A percentile compares a stretch with the other conserved stretches of the same genome.
Conservation (phyloP, 257 asterid genomes). For the Ballota nigra region DNA sequence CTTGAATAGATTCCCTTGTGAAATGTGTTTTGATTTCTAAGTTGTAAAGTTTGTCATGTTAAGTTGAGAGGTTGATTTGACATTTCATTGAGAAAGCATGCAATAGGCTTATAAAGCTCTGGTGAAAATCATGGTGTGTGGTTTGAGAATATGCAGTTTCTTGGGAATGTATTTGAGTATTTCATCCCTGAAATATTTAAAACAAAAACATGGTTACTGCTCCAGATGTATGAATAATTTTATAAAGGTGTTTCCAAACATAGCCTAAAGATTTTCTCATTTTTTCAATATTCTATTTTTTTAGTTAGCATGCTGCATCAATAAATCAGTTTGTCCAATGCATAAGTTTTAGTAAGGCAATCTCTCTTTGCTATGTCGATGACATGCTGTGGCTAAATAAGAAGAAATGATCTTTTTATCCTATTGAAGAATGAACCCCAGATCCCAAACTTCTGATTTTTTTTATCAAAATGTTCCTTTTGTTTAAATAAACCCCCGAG, state of each 20-base stretch:
- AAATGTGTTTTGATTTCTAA: background rate
- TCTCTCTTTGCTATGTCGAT: background rate
- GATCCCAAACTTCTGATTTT: background rate
- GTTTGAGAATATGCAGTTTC: background rate
- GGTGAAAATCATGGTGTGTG: background rate
- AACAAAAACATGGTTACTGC: background rate
- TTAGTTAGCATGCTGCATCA: background rate
- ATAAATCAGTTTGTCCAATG: background rate
- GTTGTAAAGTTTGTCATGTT: background rate
- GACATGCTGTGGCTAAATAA: background rate
- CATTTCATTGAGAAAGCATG: background rate
- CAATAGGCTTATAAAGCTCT: background rate
- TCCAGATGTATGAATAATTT: background rate
- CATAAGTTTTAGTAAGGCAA: background rate
- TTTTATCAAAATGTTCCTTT: background rate
- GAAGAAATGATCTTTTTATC: background rate
- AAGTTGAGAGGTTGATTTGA: background rate
- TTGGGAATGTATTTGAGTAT: background rate
- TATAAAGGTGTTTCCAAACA: background rate
- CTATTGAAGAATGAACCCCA: background rate
- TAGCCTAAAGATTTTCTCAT: background rate
- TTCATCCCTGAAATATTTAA: background rate
- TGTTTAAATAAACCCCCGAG: background rate
- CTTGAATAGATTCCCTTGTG: no score
- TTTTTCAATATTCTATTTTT: conserved; percentile 3